Base-by-base conservation (phyloP, 2,329 filamentous ascomycete species). In the Fusarium circinatum region DNA sequence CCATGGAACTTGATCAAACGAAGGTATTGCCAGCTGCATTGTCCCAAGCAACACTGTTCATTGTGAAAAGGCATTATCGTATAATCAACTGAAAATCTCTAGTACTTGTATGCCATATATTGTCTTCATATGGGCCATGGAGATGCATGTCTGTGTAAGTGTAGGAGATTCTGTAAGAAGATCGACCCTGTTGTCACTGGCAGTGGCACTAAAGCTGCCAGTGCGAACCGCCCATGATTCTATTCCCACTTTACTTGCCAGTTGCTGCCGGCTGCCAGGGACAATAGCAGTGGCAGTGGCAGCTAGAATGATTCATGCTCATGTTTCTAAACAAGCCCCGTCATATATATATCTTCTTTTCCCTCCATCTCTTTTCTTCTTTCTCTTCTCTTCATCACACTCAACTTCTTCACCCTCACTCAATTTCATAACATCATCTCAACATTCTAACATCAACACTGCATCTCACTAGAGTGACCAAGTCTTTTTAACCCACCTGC, bases 221-320 rank as follows among this genome's bases (percentile, higher is more conserved):
- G 30, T 41, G 30, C 24, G 18, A 55, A n/a, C 51, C 24, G 24
- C 36, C 22, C 12, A 34, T 52, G 51, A 49, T 42, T 44, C 45
- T 62, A 54, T 68, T 58, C 32, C 20, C 28, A 49, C 28, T 49
- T 59, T 56, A 20, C 42, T 59, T 70, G 61, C 55, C 56, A 66
- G 51, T 58, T 58, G 51, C 44, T 41, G 47, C 34, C 51, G 20
- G 51, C 51, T 52, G 56, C 28, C 45, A 68, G 28, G 32, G 15
- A n/a, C 34, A 28, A 26, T n/a, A n/a, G 22, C 44, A 44, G 39
- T 44, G 32, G 22, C 44, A 44, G 39, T 44, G 32, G 56, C 55
- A 66, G 41, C 51, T 38, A 49, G 32, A 34, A 42, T 64, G 39
- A 56, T 48, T 68, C 47, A 52, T 32, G 22, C 48, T 60, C 51